phyloP scores from a whole-genome alignment of 306 rosid species.

The Urtica urens region DNA sequence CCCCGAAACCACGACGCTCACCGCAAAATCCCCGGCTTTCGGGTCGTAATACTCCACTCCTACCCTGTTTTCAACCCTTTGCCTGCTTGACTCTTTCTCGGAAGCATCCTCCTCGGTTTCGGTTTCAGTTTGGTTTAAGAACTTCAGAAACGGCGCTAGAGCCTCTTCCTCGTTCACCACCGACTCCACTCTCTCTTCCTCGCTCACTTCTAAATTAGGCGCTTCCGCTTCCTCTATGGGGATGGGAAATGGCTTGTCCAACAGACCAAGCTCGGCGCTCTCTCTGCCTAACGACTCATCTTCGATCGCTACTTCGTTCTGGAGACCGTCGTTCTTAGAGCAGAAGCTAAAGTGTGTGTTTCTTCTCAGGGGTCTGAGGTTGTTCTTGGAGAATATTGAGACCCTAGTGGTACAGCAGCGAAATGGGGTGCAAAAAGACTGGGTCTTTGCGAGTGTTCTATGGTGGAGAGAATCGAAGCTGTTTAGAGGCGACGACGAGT shows the following conservation, averaged over 20 bases:
- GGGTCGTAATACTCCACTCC: conserved; percentile 84
- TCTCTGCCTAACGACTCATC: conserved; percentile 30
- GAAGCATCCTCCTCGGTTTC: conserved; percentile 22
- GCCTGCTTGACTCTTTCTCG: too few relatives aligned
- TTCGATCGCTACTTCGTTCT: conserved; percentile 28
- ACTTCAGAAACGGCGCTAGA: conserved; percentile 78
- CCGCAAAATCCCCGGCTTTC: conserved; percentile 82
- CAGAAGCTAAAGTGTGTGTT: conserved; percentile 37
- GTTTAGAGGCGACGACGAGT: conserved; percentile 4
- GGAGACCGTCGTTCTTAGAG: conserved; percentile 43
- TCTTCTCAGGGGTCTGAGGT: conserved; percentile 22
- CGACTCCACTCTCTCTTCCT: conserved; percentile 30
- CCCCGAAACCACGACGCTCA: conserved; percentile 88
- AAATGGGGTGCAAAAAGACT: conserved; percentile 6
- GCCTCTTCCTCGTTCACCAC: conserved; percentile 33
- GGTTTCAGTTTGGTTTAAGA: conserved; percentile 49
- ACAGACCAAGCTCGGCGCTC: conserved; percentile 50
- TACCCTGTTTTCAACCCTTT: conserved; percentile 34
- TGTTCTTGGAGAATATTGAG: conserved; percentile 23
- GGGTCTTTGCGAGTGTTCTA: conserved; percentile 1
- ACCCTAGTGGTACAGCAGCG: too few relatives aligned
- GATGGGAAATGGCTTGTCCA: conserved; percentile 62
- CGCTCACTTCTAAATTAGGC: too few relatives aligned
- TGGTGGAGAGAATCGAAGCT: conserved; percentile 12
- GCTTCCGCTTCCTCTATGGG: conserved; percentile 14